Conservation (phyloP, 2,329 filamentous ascomycete genomes). For the Colletotrichum echinochloae region DNA sequence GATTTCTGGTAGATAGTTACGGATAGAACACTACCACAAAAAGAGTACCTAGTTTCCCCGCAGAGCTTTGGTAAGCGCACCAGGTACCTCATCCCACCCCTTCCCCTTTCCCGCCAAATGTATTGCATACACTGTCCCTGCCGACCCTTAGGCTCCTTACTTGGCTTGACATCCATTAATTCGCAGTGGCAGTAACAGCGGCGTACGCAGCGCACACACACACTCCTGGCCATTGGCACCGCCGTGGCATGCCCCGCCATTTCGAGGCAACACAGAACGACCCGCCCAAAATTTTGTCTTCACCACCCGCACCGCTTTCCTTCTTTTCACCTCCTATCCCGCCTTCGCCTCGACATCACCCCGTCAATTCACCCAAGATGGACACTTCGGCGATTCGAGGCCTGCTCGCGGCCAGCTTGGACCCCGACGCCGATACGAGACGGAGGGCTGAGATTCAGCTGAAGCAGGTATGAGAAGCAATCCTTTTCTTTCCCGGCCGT, state of each 20-base stretch:
- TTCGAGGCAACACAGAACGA: conserved; percentile 40
- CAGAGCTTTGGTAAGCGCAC: not conserved
- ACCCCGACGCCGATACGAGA: conserved; percentile 79
- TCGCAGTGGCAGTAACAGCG: not conserved
- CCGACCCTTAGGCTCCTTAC: conserved; percentile 16
- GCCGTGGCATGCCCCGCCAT: conserved; percentile 42
- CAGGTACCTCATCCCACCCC: conserved; percentile 8
- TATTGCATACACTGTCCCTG: conserved; percentile 5
- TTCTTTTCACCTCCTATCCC: conserved; percentile 42
- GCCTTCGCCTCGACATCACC: conserved; percentile 41
- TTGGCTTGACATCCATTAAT: conserved; percentile 1
- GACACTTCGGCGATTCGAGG: conserved; percentile 80
- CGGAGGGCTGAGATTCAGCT: conserved; percentile 83
- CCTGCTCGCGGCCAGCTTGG: conserved; percentile 82
- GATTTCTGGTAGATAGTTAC: not conserved
- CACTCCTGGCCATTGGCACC: conserved; percentile 5
- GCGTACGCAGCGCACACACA: conserved; percentile 1
- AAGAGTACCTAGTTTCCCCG: conserved; percentile 1
- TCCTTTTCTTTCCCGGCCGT: conserved; percentile 25
- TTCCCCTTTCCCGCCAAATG: not conserved
- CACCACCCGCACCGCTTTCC: conserved; percentile 40
- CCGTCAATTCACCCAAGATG: conserved; percentile 62
- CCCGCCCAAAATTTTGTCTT: conserved; percentile 43
- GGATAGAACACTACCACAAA: not conserved
- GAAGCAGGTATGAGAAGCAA: conserved; percentile 75